Evolutionary conservation across 2,329 filamentous ascomycete species (phyloP), one percentile per base, ranked within the genome.

Genomic region (Epichloe typhina): DNA sequence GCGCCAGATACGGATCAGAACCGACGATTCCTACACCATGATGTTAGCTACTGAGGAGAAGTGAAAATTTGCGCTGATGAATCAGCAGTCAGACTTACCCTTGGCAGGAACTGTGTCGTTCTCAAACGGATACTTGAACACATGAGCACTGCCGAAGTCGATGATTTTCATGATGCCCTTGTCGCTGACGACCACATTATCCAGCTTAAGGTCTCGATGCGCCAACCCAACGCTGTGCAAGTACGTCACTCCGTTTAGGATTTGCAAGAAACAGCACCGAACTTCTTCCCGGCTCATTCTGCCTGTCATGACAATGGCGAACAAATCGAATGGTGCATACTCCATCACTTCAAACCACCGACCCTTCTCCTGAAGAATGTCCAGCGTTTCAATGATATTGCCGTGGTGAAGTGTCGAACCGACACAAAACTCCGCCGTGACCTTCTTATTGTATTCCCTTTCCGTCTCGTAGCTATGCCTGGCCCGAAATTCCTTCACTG

Each of bases 271-370:
- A 54, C 84, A 84, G 67, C 93, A 98, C 3, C 82, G 83, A 53
- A 97, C 80, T 66, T 98, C 93, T 59, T 95, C 86, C 53, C 88
- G 82, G 40, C 81, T 80, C 93, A 98, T 98, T 69, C 89, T 95
- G 37, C 93, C 93, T 0, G 93, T 97, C 93, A 98, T 98, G 58
- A 98, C 93, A 56, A 94, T 95, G 12, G 93, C 93, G 64, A 98
- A 98, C 33, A 98, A 76, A 65, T 98, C 93, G 62, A 76, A 98
- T 0, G 93, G 93, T 11, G 90, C 93, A 62, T 95, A 98, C 64
- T 98, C 93, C 93, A 98, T 98, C 41, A 98, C 93, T 63, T 97
- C 91, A 62, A 89, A 98, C 88, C 93, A 98, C 56, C 85, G 89
- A 47, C 81, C 82, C 67, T 91, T 93, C 69, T 98, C 93, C 58